Conservation (phyloP, 2,329 filamentous ascomycete genomes). For the Spiromastix sp. region DNA sequence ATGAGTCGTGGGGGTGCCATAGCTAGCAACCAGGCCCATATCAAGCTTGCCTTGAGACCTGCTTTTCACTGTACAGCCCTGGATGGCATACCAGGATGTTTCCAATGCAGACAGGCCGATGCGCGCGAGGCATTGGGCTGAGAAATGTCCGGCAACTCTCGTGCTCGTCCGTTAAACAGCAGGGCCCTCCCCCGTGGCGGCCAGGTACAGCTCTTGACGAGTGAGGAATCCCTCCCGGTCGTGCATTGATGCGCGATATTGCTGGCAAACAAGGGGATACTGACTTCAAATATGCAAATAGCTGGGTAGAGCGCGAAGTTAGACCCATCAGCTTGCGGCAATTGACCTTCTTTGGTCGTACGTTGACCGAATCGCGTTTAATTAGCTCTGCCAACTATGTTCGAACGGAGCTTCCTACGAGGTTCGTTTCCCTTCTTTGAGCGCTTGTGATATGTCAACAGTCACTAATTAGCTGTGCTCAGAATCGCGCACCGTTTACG, state of each 20-base stretch:
- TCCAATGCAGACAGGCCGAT: constrained; percentile 23
- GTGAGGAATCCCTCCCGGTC: constrained; percentile 26
- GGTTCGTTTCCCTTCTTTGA: constrained; percentile 38
- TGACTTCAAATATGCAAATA: constrained; percentile 25
- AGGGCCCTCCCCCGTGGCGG: constrained; percentile 41
- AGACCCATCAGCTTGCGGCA: constrained; percentile 93
- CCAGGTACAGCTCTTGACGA: constrained; percentile 51
- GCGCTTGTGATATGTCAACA: not conserved
- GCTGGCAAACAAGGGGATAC: constrained; percentile 14
- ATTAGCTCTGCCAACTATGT: constrained; percentile 97
- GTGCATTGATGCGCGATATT: not conserved
- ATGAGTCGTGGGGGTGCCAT: constrained; percentile 3
- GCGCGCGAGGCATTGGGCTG: constrained; percentile 20
- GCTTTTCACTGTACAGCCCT: constrained; percentile 9
- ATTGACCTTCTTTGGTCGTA: constrained; percentile 93
- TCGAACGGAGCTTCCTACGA: constrained; percentile 80
- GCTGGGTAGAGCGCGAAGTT: constrained; percentile 88
- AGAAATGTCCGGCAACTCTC: constrained; percentile 15
- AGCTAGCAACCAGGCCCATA: constrained; percentile 1
- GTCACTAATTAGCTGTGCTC: not conserved
- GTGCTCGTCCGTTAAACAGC: constrained; percentile 15
- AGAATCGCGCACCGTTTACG: constrained; percentile 88
- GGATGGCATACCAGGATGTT: constrained; percentile 27
- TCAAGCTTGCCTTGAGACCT: constrained; percentile 2
- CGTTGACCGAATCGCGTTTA: constrained; percentile 77